phyloP scores from a whole-genome alignment of 106 monocot genomes.

The Ottelia alismoides region DNA sequence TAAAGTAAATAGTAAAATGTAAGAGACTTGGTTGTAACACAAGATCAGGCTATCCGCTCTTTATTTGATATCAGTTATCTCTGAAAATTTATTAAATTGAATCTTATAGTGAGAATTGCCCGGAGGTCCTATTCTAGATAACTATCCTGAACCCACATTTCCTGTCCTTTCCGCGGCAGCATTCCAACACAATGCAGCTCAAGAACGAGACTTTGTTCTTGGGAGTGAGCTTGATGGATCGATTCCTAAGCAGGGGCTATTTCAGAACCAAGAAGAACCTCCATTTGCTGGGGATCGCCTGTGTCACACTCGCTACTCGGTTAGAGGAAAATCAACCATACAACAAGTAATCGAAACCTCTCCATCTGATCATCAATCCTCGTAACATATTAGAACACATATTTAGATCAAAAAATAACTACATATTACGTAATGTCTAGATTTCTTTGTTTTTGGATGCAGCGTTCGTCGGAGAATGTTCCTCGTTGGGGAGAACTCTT shows the following conservation, averaged over 20 bases:
- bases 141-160: neutral
- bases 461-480: slow-evolving; percentile 43
- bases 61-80: no score
- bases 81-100: no score
- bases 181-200: slow-evolving; percentile 31
- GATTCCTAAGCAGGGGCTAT: slow-evolving; percentile 52
- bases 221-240: slow-evolving; percentile 58
- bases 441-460: neutral
- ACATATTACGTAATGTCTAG: neutral
- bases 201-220: slow-evolving; percentile 64
- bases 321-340: no score
- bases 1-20: no score
- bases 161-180: slow-evolving; percentile 22
- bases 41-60: no score
- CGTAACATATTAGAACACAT: neutral
- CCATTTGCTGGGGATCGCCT: slow-evolving; percentile 65
- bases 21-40: no score
- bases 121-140: neutral
- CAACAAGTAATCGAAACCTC: slow-evolving; percentile 28
- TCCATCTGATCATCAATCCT: neutral
- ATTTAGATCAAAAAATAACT: no score
- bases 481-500: slow-evolving; percentile 39
- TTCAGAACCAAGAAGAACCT: slow-evolving; percentile 38
- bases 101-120: no score
- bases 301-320: slow-evolving; percentile 57